Base-by-base conservation (phyloP, 495 filamentous ascomycete species). In the Pyronema omphalodes region DNA sequence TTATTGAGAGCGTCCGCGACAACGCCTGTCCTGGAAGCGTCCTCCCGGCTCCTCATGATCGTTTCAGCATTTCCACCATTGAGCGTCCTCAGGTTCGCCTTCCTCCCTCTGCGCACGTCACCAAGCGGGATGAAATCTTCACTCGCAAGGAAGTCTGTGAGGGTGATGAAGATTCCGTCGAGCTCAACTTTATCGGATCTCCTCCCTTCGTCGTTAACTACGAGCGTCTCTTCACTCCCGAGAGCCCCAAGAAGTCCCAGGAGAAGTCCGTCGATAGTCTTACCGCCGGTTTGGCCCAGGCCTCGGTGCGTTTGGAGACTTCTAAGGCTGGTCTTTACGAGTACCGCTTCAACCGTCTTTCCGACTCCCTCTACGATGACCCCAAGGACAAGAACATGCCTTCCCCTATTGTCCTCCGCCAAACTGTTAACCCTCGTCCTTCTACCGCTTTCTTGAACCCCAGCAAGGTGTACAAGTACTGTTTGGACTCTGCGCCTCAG, bases 381-480 rank as follows among this genome's bases (percentile, higher is more conserved):
- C 77, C 84, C 60, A 59, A 58, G 23, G 74, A 79, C 46, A 73
- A 73, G 55, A 77, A 77, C 60, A 71, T 71, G 37, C 67, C 66
- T 17, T 48, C 55, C 52, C 74, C 79, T 9, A 60, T 94, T n/a
- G 69, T 76, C 15, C 71, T 98, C 2, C 74, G 82, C 41, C 91
- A 98, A 62, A 79, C 72, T 18, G 87, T 98, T 23, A 81, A 93
- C 65, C 70, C 82, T 14, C 79, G 82, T 34, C 91, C 91, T 0
- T 77, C 78, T 8, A 89, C 86, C 17, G 70, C 72, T 9, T 96
- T 98, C 60, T 74, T 74, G 51, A 83, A 84, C 56, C 86, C 87
- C 2, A 89, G 86, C n/a, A 88, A 88, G 65, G 86, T 87, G 3
- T 94, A 94, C 70, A 91, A 85, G 56, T 94, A 86, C 68, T 98